Evolutionary conservation across 257 asterid genomes (phyloP), one percentile per base, ranked within the genome.

Genomic region (Solanum pimpinellifolium): DNA sequence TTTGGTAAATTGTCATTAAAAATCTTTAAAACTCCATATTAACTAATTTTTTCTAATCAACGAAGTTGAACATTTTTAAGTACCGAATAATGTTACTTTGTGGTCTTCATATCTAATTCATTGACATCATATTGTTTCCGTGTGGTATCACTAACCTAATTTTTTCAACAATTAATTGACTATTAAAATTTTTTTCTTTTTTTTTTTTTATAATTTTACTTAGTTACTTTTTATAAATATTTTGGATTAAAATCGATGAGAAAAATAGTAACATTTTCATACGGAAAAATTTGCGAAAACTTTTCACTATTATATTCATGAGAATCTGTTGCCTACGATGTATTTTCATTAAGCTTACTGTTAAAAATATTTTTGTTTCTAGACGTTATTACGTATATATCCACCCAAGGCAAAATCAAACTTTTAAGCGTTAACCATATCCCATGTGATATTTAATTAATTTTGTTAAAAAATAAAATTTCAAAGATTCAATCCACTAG

Each of bases 281-380:
- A 52, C 7, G 3, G 0, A 16, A 16, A 52, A 52, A 52, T 2
- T 52, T 15, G 13, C 15, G 0, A 1, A 52, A 52, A 1, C 0
- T 16, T 52, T 7, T 2, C n/a, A 12, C 15, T 46, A 46, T 52
- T 14, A 14, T 14, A 47, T 0, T 49, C 39, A 35, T 35, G 2
- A 15, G 1, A 49, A 49, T 49, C 3, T 49, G 0, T 49, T 49
- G 2, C 0, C 0, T 20, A 47, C 0, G 2, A 47, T 47, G 7
- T 0, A 47, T 14, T 47, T 47, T 4, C 16, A 46, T 46, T 46
- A 4, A 46, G 52, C 52, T 47, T 13, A 47, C 56, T 0, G 2
- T 47, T 47, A 7, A 2, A 46, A 52, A 52, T 1, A 52, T 7
- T 4, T 52, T 18, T 52, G 1, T 52, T 52, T 52, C 11, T 52